Base-by-base conservation (phyloP, 192 early-diverging fungal genomes). In the Coemansia sp. region DNA sequence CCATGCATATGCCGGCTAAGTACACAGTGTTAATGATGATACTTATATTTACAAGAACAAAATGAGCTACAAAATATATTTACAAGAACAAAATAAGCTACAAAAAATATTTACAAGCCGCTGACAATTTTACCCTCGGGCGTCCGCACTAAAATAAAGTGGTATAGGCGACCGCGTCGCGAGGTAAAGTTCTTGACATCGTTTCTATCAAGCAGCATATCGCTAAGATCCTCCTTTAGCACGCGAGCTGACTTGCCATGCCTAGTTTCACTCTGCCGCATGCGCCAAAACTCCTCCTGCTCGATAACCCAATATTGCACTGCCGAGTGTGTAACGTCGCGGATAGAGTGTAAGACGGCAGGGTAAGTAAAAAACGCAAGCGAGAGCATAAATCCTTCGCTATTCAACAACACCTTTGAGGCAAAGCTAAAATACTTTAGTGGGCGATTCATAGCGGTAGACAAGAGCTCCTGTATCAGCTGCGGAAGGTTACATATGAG, bases 241-340 rank as follows among this genome's bases (percentile, higher is more conserved):
- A 44, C 22, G 5, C 39, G 67, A 1, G 32, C 20, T 6, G 22
- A 41, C 9, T 56, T 32, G 0, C 61, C 32, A 40, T 42, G 65
- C n/a, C 64, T 65, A 12, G 39, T 27, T 20, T 83, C 72, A 7
- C 17, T 51, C 17, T 72, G 56, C 8, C 50, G 61, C 64, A 75
- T 62, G n/a, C 62, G 45, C 80, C 80, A 83, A 31, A 64, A 83
- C 55, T 83, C 80, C 44, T 83, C 80, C n/a, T 83, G 80, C 40
- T 83, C 80, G 27, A 83, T 42, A 7, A 83, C 72, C 80, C 80
- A 83, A 36, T 83, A 83, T 51, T 77, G 76, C 11, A 83, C 72
- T 15, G 76, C 76, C 42, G 64, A 40, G 38, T 83, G 70, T 4
- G 59, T 75, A 20, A 83, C 53, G 32, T 83, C 80, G 41, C 80